These are phyloP conservation scores for Rosa persica DNA, from an alignment of 306 rosid species.

Conservation along the genomic window DNA sequence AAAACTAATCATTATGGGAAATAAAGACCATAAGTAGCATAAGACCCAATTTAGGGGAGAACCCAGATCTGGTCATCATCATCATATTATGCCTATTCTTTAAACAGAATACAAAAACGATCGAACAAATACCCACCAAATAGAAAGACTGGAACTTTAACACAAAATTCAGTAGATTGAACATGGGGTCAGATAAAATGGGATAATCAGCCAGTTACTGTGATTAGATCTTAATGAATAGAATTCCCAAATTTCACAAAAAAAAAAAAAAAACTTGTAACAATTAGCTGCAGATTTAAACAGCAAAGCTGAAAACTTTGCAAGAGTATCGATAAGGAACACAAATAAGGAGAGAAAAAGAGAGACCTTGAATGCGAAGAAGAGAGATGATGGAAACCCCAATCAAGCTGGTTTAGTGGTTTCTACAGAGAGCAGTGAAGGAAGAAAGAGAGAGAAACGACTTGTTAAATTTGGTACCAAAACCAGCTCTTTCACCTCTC, in stretches of 20 bases:
- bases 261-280: background rate
- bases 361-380: constrained; percentile 26
- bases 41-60: background rate
- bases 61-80: constrained; percentile 27
- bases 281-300: constrained; percentile 13
- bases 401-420: constrained; percentile 9
- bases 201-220: background rate
- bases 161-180: background rate
- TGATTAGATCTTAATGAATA: constrained; percentile 4
- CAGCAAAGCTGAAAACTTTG: background rate
- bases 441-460: constrained; percentile 5
- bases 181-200: background rate
- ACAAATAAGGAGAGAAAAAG: background rate
- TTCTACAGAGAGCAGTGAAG: constrained; percentile 9
- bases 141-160: background rate
- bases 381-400: constrained; percentile 30
- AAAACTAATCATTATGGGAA: background rate
- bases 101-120: background rate
- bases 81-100: constrained; percentile 16
- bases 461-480: constrained; percentile 8
- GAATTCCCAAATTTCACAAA: constrained; percentile 4
- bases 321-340: background rate
- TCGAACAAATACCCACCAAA: background rate
- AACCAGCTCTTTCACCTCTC: background rate
- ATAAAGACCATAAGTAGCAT: background rate